These are phyloP conservation scores for Thoreauomyces humboldtii DNA, from an alignment of 192 early-diverging fungal genomes.

Conservation along the genomic window DNA sequence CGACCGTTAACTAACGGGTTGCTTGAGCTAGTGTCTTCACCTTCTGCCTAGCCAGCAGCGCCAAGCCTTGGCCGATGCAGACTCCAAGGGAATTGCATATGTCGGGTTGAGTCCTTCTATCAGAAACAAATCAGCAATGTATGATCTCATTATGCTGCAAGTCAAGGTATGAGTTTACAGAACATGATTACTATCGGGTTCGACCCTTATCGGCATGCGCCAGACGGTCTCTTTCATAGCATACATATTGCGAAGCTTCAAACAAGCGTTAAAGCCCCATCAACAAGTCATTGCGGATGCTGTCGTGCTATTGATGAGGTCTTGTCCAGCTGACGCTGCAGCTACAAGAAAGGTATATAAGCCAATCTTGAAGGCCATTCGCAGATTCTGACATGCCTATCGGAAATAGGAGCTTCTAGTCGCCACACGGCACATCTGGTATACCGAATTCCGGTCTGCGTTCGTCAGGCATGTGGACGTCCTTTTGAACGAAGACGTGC, in stretches of 20 bases:
- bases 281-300: slow-evolving; percentile 83
- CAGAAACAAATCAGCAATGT: slow-evolving; percentile 68
- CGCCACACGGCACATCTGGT: slow-evolving; percentile 90
- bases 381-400: not conserved
- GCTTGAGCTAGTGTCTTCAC: slow-evolving; percentile 44
- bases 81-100: slow-evolving; percentile 59
- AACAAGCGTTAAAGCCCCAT: slow-evolving; percentile 63
- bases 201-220: not conserved
- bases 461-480: slow-evolving; percentile 93
- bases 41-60: slow-evolving; percentile 53
- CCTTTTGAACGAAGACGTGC: slow-evolving; percentile 89
- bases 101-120: slow-evolving; percentile 76
- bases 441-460: slow-evolving; percentile 82
- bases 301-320: slow-evolving; percentile 82
- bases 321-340: slow-evolving; percentile 91
- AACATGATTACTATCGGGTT: not conserved
- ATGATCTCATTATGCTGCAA: slow-evolving; percentile 92
- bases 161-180: slow-evolving; percentile 67
- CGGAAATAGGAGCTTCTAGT: slow-evolving; percentile 87
- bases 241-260: slow-evolving; percentile 86
- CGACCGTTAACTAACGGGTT: no score
- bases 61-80: slow-evolving; percentile 50
- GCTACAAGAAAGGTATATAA: slow-evolving; percentile 82
- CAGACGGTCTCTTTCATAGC: slow-evolving; percentile 96
- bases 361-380: not conserved